Evolutionary conservation across 2,329 filamentous ascomycete species (phyloP).

Genomic region (Lasiodiplodia hormozganensis): DNA sequence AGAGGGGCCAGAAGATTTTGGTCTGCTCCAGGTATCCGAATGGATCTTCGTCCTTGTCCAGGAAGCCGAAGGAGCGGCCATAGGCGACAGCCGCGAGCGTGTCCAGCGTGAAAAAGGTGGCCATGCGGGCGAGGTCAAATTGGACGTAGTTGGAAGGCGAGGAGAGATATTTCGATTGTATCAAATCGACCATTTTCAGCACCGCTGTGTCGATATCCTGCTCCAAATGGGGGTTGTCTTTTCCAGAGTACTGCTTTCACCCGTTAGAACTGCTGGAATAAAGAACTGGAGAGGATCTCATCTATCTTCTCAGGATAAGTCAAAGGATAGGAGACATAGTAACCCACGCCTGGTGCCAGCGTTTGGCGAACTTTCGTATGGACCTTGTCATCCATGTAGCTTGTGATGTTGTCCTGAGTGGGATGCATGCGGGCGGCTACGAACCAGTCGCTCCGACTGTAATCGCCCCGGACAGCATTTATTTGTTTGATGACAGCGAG

Average conservation of each 20-base stretch:
- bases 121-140: constrained; percentile 43
- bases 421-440: constrained; percentile 47
- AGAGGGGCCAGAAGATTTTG: constrained; percentile 51
- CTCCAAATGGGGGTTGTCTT: not conserved
- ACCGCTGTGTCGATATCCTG: not conserved
- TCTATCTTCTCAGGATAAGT: constrained; percentile 7
- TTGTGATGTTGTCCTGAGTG: constrained; percentile 49
- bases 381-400: constrained; percentile 44
- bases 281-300: constrained; percentile 34
- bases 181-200: not conserved
- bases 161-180: constrained; percentile 27
- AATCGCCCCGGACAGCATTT: constrained; percentile 51
- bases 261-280: constrained; percentile 41
- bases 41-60: constrained; percentile 55
- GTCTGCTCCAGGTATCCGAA: constrained; percentile 58
- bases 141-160: constrained; percentile 36
- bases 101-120: constrained; percentile 51
- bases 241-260: constrained; percentile 29
- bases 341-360: constrained; percentile 45
- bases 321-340: constrained; percentile 41
- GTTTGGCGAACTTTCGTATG: constrained; percentile 46
- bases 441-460: constrained; percentile 47
- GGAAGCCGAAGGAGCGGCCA: constrained; percentile 56
- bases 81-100: constrained; percentile 51
- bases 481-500: constrained; percentile 54